Evolutionary conservation across 1,284 basidiomycete species (phyloP), one percentile per base, ranked within the genome.

Genomic region (Chalciporus sp.): DNA sequence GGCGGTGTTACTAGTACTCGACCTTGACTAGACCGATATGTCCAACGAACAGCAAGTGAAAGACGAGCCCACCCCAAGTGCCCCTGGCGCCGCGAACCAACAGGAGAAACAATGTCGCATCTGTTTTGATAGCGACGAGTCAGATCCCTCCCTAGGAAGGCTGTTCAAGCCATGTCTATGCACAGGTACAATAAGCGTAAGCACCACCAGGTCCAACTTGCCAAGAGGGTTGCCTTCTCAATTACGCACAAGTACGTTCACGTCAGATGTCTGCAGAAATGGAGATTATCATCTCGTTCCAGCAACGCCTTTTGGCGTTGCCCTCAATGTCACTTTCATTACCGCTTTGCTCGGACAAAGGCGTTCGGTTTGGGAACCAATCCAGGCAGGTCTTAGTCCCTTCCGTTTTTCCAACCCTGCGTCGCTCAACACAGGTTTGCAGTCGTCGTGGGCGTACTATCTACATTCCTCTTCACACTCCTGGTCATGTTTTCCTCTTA

Each of bases 121-220:
- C 55, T 91, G 88, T 65, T 73, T 89, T 42, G 88, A 88, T 52
- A 82, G 84, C n/a, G 63, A 73, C 17, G 72, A 74, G 40, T 64
- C 65, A 4, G 86, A 88, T 62, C 71, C 66, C 5, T 76, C 82
- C 51, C 75, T 86, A 33, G 89, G 89, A 7, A 79, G 83, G 52
- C 80, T 91, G 55, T 88, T 91, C 60, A 80, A 84, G 35, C 89
- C 90, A 7, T 92, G 90, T 69, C 78, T 86, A 1, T 92, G 89
- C 72, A 85, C 80, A 58, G 90, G 90, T 28, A 84, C 86, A n/a
- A 90, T 92, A 50, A 86, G 83, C 58, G 88, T 90, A 70, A 68
- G 86, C 74, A 53, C 9, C 28, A 35, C 47, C 31, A 47, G 47
- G 29, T 56, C 35, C 47, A 52, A 28, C 55, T 40, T 40, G 42